Base-by-base conservation (phyloP, 1,139 yeast genomes). In the Zygosaccharomyces pseudobailii region DNA sequence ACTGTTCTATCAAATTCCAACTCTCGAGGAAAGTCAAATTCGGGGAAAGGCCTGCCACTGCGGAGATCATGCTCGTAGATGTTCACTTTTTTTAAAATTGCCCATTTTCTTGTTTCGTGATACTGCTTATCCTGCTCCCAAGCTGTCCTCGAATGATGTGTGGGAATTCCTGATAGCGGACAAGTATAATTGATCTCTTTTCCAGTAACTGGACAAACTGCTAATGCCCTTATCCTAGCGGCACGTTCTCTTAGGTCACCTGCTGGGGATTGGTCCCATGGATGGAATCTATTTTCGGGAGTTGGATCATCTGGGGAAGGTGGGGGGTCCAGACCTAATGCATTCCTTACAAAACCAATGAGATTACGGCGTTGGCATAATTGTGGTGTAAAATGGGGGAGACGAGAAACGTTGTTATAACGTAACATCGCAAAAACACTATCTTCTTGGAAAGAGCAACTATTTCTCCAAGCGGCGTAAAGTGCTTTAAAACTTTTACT, bases 161-260 rank as follows among this genome's bases (percentile, higher is more conserved):
- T 92, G 24, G 98, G 98, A 48, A 92, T 89, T 5, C 98, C 98
- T 5, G 96, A 85, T 50, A 79, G 71, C 3, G 98, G 98, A 71
- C 98, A 92, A 2, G 92, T 88, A 67, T 75, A 92, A 56, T 84
- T 75, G 50, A 92, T 89, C 46, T 85, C 83, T 55, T 83, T 79
- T 23, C 81, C 75, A 0, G 97, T 89, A 17, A 90, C 92, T 0
- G 97, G 97, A 67, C 98, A 92, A 61, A 79, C 79, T 6, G 96
- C 97, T 53, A 83, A 75, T 22, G 95, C 85, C 66, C 90, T 78
- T 53, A 92, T 92, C 52, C 82, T 80, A 13, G 96, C 97, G 0
- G 97, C 97, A 51, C 97, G 78, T 52, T 88, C 85, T 55, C 97
- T 79, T 49, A 92, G 74, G 56, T 87, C 96, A 50, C 86, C 87